A percentile compares a stretch with the other conserved stretches of the same genome.
These are phyloP conservation scores for Hyaloscypha finlandica DNA, from an alignment of 495 filamentous ascomycete species.

Conservation along the genomic window DNA sequence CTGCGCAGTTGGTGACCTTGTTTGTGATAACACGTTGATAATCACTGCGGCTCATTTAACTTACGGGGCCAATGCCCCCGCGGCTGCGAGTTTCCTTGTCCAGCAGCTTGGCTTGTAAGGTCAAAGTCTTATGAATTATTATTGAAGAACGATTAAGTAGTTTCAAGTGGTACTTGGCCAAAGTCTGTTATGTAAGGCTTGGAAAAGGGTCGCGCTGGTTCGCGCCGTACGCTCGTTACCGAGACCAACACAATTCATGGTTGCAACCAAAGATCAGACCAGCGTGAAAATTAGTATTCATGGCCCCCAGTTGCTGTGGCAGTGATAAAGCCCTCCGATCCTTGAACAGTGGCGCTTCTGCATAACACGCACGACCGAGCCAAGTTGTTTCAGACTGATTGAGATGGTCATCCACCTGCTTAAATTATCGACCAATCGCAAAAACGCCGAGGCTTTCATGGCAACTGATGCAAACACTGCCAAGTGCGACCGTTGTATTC, in stretches of 20 bases:
- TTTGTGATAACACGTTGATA: slow-evolving; percentile 54
- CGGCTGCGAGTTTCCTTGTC: slow-evolving; percentile 36
- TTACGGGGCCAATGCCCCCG: slow-evolving; percentile 39
- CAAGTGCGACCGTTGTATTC: too few species aligned
- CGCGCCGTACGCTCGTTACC: background rate
- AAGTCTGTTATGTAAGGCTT: background rate
- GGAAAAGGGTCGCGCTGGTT: background rate
- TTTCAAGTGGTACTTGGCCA: background rate
- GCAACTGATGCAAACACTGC: too few species aligned
- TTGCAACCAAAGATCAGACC: background rate
- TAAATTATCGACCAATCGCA: too few species aligned
- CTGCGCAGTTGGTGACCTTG: slow-evolving; percentile 52
- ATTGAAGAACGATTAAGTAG: background rate
- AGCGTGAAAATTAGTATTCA: too few species aligned
- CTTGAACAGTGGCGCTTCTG: too few species aligned
- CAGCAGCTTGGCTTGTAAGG: background rate
- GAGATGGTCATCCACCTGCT: too few species aligned
- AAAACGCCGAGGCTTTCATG: too few species aligned
- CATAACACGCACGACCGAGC: too few species aligned
- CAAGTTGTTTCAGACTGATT: too few species aligned
- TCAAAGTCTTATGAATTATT: background rate
- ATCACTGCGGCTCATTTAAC: slow-evolving; percentile 48
- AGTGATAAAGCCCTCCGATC: too few species aligned
- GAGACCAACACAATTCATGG: background rate
- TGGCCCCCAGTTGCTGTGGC: too few species aligned